phyloP scores from a whole-genome alignment of 2,329 filamentous ascomycete genomes.

The Graphilbum fragrans region DNA sequence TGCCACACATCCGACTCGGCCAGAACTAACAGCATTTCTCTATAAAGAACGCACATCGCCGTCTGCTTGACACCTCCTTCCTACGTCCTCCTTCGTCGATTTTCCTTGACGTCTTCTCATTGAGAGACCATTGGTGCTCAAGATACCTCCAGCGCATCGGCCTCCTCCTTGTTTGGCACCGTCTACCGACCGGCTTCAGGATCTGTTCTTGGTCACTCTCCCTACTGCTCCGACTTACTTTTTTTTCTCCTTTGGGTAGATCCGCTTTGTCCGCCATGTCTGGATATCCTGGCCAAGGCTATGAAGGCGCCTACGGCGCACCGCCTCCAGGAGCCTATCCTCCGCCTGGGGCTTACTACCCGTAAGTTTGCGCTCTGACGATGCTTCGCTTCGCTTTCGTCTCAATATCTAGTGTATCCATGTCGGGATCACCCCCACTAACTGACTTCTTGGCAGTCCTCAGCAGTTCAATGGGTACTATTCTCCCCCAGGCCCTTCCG shows the following conservation, averaged over 20 bases:
- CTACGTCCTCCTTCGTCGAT: no score
- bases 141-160: no score
- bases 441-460: background rate
- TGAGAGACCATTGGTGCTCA: no score
- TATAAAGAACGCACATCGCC: no score
- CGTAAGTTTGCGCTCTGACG: background rate
- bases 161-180: no score
- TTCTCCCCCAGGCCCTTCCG: constrained; percentile 26
- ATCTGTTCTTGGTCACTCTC: background rate
- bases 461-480: constrained; percentile 39
- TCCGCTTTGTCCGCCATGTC: background rate
- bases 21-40: no score
- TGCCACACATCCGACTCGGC: no score
- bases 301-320: background rate
- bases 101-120: background rate
- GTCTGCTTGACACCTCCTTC: no score
- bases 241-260: background rate
- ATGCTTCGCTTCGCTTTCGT: background rate
- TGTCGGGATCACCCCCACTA: background rate
- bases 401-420: background rate
- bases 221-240: background rate
- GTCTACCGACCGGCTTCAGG: background rate
- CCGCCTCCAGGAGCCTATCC: background rate
- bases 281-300: background rate
- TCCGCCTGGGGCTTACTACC: background rate